phyloP scores from a whole-genome alignment of 768 basidiomycete species.

The Rhodocollybia butyracea region DNA sequence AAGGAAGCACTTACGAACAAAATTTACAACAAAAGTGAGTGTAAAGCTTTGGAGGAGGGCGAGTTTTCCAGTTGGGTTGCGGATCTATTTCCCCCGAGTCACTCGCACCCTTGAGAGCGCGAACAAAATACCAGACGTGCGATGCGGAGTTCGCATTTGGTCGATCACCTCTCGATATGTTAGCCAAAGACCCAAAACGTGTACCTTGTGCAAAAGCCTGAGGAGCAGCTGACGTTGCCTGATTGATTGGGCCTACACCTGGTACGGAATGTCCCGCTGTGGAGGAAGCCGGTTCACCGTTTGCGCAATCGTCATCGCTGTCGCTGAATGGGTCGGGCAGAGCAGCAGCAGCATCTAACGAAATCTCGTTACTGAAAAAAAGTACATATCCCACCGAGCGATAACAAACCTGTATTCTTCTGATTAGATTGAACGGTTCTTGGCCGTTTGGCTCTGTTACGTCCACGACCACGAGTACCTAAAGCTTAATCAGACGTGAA shows the following conservation, averaged over 20 bases:
- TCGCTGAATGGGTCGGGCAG: not conserved
- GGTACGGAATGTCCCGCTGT: not conserved
- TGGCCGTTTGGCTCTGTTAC: not conserved
- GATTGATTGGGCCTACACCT: not conserved
- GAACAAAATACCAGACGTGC: conserved; percentile 10
- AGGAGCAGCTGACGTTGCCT: not conserved
- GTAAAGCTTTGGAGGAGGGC: not conserved
- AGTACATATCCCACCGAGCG: not conserved
- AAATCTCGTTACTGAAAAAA: not conserved
- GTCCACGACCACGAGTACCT: not conserved
- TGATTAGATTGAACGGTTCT: not conserved
- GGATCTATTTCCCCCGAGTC: not conserved
- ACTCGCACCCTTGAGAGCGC: not conserved
- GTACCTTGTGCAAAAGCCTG: not conserved
- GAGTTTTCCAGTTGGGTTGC: not conserved
- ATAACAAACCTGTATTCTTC: not conserved
- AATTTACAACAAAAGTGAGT: not conserved
- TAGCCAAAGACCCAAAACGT: not conserved
- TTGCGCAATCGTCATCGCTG: not conserved
- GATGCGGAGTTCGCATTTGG: not conserved
- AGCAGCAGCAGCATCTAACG: not conserved
- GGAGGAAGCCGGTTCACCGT: not conserved
- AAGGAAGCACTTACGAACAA: not conserved
- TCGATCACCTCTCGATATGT: not conserved
- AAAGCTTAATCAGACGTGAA: not conserved